phyloP scores from a whole-genome alignment of 1,139 yeast genomes.

The Hanseniaspora sp. region DNA sequence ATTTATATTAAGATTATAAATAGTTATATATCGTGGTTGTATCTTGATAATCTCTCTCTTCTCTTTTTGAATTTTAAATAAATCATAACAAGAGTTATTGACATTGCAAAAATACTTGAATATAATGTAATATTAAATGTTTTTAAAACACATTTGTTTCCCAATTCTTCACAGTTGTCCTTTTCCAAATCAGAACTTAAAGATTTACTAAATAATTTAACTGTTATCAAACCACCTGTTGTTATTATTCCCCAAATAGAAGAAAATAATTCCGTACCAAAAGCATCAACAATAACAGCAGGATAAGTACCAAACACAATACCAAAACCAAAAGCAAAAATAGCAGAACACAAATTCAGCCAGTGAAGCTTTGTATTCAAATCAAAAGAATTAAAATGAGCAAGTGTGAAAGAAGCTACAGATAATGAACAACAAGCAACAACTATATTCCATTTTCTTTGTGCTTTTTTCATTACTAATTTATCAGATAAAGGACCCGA shows the following conservation, averaged over 20 bases:
- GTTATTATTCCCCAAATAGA: slow-evolving; percentile 72
- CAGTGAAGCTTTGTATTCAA: slow-evolving; percentile 13
- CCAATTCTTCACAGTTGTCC: slow-evolving; percentile 26
- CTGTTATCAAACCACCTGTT: slow-evolving; percentile 40
- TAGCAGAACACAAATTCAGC: slow-evolving; percentile 42
- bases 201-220: slow-evolving; percentile 31
- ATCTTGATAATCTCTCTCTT: slow-evolving; percentile 9
- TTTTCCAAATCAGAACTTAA: slow-evolving; percentile 36
- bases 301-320: slow-evolving; percentile 72
- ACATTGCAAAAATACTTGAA: slow-evolving; percentile 19
- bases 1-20: not conserved
- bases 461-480: slow-evolving; percentile 43
- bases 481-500: slow-evolving; percentile 62
- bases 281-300: slow-evolving; percentile 63
- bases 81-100: slow-evolving; percentile 18
- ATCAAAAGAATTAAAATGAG: not conserved
- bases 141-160: slow-evolving; percentile 24
- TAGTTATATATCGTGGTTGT: not conserved
- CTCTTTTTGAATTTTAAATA: slow-evolving; percentile 10
- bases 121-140: slow-evolving; percentile 23
- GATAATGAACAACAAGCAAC: slow-evolving; percentile 44
- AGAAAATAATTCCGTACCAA: slow-evolving; percentile 61
- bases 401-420: slow-evolving; percentile 20
- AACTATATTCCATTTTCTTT: slow-evolving; percentile 58
- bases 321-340: slow-evolving; percentile 72